phyloP scores from a whole-genome alignment of 2,329 filamentous ascomycete genomes.

The Stemphylium beticola region DNA sequence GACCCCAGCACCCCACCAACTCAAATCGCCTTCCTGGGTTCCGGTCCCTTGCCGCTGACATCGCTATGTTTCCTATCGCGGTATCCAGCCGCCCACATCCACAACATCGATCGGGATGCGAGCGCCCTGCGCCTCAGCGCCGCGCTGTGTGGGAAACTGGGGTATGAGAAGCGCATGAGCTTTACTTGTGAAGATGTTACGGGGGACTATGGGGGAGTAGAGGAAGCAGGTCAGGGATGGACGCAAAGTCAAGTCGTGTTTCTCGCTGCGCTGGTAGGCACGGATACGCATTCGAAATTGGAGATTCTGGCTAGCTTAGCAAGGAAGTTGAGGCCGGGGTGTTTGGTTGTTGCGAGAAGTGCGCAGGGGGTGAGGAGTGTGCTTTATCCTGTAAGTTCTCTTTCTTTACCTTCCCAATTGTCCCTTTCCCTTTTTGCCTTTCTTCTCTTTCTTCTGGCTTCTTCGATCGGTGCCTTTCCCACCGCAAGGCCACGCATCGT shows the following conservation, averaged over 20 bases:
- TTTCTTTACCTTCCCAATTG: not conserved
- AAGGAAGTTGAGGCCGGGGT: slow-evolving; percentile 50
- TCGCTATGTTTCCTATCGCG: slow-evolving; percentile 53
- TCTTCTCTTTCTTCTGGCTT: too few species aligned
- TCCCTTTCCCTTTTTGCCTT: too few species aligned
- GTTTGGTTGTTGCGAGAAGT: slow-evolving; percentile 56
- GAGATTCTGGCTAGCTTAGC: slow-evolving; percentile 48
- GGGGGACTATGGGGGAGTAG: too few species aligned
- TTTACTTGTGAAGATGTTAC: slow-evolving; percentile 49
- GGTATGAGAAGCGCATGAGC: slow-evolving; percentile 48
- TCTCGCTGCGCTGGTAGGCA: slow-evolving; percentile 59
- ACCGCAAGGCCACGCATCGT: too few species aligned
- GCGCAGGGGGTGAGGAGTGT: slow-evolving; percentile 54
- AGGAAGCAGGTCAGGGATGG: slow-evolving; percentile 22
- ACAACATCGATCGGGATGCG: slow-evolving; percentile 53
- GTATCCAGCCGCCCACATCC: slow-evolving; percentile 40
- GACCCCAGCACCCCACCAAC: slow-evolving; percentile 18
- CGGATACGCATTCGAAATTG: slow-evolving; percentile 52
- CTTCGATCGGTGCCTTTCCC: too few species aligned
- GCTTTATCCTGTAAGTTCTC: slow-evolving; percentile 55
- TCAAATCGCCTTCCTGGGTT: slow-evolving; percentile 58
- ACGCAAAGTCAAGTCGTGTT: slow-evolving; percentile 55
- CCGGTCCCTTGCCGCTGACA: slow-evolving; percentile 58
- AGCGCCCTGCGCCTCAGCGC: slow-evolving; percentile 46
- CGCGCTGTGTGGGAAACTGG: slow-evolving; percentile 42